Base-by-base conservation (phyloP, 1,284 basidiomycete species). In the Cutaneotrichosporon daszewskae region DNA sequence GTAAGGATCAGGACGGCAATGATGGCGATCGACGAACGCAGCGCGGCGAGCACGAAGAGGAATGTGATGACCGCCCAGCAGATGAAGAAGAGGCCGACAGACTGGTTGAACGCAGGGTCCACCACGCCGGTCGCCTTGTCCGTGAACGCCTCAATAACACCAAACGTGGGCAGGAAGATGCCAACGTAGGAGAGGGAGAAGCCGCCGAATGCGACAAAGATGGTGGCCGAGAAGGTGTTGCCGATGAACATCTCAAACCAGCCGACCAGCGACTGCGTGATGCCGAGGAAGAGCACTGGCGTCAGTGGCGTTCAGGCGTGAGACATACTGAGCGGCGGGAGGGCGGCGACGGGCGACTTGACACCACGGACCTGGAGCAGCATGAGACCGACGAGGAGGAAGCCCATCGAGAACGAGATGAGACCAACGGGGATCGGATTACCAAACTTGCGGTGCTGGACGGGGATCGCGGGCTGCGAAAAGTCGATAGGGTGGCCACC, bases 241-340 rank as follows among this genome's bases (percentile, higher is more conserved):
- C 50, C 50, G 46, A 52, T 47, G 35, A 52, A 52, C 50, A 52
- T 52, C 43, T 52, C 50, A 22, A 52, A 52, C 50, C 50, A 52
- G 25, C 50, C 50, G 27, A 37, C 38, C 17, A 52, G 43, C 1
- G 46, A 45, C 46, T 52, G 50, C 17, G 50, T 48, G 34, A 52
- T 40, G 14, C 50, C 50, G 27, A 48, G 32, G 34, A 52, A 44
- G 36, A 52, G 39, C 47, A 47, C 37, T 39, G 22, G 14, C 16
- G 35, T 31, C n/a, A 40, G 37, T 4, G 27, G 34, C 9, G 28
- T 19, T 13, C 27, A 11, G 19, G 32, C 20, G 25, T 4, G 18
- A 12, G 6, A 35, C 45, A 31, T 26, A 43, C 45, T 47, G 23
- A 53, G 41, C 9, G 42, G 18, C 5, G 52, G 45, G 31, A 50